Conservation (phyloP, 2,329 filamentous ascomycete species). For the Lasiodiplodia citricola region DNA sequence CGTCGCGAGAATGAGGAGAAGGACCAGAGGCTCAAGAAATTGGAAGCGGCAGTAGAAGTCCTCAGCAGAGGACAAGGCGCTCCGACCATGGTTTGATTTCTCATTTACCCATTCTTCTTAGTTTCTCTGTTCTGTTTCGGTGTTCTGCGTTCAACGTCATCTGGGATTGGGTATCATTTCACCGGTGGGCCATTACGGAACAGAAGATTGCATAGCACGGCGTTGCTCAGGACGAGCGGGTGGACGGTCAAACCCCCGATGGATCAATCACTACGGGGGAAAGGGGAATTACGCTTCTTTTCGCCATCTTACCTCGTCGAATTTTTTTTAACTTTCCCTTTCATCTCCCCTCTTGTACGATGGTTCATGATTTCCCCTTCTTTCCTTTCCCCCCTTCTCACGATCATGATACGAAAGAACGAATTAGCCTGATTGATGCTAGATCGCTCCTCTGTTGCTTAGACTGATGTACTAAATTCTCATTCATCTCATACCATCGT, state of each 20-base stretch:
- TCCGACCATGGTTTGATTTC: neutral
- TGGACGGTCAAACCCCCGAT: conserved; percentile 6
- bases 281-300: neutral
- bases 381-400: neutral
- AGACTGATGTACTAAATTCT: conserved; percentile 1
- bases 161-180: neutral
- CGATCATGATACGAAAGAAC: conserved; percentile 16
- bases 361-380: conserved; percentile 6
- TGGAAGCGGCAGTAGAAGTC: conserved; percentile 39
- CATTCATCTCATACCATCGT: neutral
- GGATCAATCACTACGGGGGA: neutral
- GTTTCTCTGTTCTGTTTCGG: neutral
- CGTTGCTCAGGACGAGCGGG: conserved; percentile 14
- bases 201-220: conserved; percentile 23
- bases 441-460: conserved; percentile 8
- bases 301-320: neutral
- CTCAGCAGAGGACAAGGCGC: conserved; percentile 21
- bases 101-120: neutral
- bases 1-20: conserved; percentile 49
- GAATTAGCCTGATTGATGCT: neutral
- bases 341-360: conserved; percentile 22
- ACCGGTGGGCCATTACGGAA: neutral
- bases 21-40: conserved; percentile 42
- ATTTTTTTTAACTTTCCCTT: neutral
- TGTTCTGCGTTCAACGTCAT: neutral